Evolutionary conservation across 1,284 basidiomycete species (phyloP).

Genomic region (Bjerkandera adusta): DNA sequence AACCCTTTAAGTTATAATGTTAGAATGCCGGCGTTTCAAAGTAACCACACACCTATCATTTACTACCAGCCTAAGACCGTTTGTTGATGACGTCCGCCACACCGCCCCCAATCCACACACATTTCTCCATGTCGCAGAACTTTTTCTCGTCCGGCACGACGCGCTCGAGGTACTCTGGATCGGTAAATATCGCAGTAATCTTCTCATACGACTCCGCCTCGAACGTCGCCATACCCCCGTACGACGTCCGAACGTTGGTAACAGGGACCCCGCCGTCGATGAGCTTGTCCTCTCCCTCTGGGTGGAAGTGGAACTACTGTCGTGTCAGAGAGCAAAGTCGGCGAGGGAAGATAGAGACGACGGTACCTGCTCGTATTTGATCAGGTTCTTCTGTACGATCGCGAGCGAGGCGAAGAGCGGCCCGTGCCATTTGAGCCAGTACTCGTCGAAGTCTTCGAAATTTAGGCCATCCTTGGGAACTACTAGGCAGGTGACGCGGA

Average conservation of each 20-base stretch:
- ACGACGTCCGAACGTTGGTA: constrained; percentile 13
- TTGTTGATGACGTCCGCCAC: no score
- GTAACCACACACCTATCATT: no score
- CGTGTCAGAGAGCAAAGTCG: background rate
- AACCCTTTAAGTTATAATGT: no score
- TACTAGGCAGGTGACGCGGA: no score
- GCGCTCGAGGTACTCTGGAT: constrained; percentile 20
- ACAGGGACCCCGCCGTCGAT: constrained; percentile 14
- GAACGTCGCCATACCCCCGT: constrained; percentile 20
- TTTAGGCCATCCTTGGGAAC: constrained; percentile 21
- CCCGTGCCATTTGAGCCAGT: constrained; percentile 23
- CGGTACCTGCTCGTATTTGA: constrained; percentile 24
- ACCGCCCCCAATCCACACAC: no score
- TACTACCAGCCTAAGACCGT: no score
- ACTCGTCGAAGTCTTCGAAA: constrained; percentile 23
- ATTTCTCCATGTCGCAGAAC: constrained; percentile 20
- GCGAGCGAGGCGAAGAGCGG: constrained; percentile 21
- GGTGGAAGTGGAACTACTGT: constrained; percentile 20
- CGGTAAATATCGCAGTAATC: constrained; percentile 21
- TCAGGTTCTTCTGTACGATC: constrained; percentile 21
- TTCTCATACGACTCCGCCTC: constrained; percentile 26
- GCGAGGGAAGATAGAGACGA: background rate
- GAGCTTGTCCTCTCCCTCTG: constrained; percentile 11
- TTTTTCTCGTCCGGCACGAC: constrained; percentile 19
- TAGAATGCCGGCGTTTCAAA: no score